These are phyloP conservation scores for Cornus controversa DNA, from an alignment of 148 eudicot genomes.

Conservation along the genomic window DNA sequence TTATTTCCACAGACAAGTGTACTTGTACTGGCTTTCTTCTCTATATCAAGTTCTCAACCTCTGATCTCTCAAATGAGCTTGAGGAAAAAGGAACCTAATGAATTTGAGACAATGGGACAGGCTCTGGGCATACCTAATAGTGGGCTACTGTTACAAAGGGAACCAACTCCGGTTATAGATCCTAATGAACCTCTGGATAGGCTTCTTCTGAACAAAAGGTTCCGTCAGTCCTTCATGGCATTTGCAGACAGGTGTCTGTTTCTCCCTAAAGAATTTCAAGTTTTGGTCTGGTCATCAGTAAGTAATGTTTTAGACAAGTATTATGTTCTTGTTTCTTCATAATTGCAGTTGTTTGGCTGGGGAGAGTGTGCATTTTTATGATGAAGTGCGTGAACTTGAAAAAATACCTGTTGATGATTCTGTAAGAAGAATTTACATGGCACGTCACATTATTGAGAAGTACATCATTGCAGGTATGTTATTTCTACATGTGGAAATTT, in stretches of 20 bases:
- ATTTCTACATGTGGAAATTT: slow-evolving; percentile 3
- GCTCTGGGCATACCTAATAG: slow-evolving; percentile 73
- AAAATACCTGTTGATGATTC: slow-evolving; percentile 62
- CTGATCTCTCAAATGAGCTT: slow-evolving; percentile 75
- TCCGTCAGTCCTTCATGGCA: slow-evolving; percentile 76
- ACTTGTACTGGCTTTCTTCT: slow-evolving; percentile 76
- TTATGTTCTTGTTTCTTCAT: slow-evolving; percentile 6
- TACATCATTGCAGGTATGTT: slow-evolving; percentile 67
- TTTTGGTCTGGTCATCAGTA: neutral
- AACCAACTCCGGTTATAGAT: slow-evolving; percentile 34
- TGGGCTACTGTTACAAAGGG: slow-evolving; percentile 40
- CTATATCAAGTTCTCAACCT: slow-evolving; percentile 84
- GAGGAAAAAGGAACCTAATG: slow-evolving; percentile 49
- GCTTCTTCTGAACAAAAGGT: slow-evolving; percentile 69
- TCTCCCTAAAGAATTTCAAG: neutral
- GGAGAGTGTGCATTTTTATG: slow-evolving; percentile 85
- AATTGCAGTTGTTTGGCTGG: slow-evolving; percentile 87
- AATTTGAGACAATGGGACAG: slow-evolving; percentile 60
- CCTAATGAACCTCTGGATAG: slow-evolving; percentile 69
- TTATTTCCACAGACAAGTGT: slow-evolving; percentile 58
- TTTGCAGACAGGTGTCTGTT: slow-evolving; percentile 76
- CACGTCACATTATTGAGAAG: slow-evolving; percentile 75
- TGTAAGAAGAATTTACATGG: slow-evolving; percentile 84
- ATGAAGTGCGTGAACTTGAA: slow-evolving; percentile 74
- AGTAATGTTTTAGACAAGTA: neutral